Conservation (phyloP, 176 grass and related monocot genomes). For the Musa beccarii region DNA sequence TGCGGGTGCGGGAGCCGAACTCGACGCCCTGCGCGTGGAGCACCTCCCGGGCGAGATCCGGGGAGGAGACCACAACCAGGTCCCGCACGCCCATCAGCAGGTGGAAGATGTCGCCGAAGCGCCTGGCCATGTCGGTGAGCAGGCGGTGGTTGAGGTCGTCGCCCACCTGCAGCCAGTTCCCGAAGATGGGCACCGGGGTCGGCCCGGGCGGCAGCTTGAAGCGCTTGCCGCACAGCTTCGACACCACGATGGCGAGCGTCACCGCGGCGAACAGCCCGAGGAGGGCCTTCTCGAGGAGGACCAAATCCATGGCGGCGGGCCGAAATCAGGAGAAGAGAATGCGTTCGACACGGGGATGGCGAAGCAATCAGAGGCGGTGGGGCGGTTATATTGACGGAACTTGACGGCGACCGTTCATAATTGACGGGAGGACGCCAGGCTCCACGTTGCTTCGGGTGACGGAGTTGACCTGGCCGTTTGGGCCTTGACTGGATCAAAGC, state of each 20-base stretch:
- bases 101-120: conserved; percentile 74
- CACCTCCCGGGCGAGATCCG: conserved; percentile 78
- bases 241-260: conserved; percentile 50
- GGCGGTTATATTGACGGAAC: not conserved
- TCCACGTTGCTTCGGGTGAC: not conserved
- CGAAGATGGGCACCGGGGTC: conserved; percentile 46
- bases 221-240: conserved; percentile 61
- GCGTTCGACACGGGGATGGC: too few relatives aligned
- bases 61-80: conserved; percentile 71
- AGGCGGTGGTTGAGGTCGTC: conserved; percentile 90
- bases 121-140: conserved; percentile 50
- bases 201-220: conserved; percentile 57
- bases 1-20: conserved; percentile 91
- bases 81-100: conserved; percentile 82
- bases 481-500: too few relatives aligned
- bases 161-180: conserved; percentile 92
- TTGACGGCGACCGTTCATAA: too few relatives aligned
- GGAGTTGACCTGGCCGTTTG: not conserved
- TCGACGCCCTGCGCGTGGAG: conserved; percentile 87
- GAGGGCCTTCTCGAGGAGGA: conserved; percentile 74
- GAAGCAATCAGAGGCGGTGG: not conserved
- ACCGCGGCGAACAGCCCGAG: conserved; percentile 74
- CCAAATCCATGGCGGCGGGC: conserved; percentile 36
- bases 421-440: too few relatives aligned
- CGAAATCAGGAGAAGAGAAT: too few relatives aligned